Conservation (phyloP, 2,329 filamentous ascomycete genomes). For the Neonectria sp. region DNA sequence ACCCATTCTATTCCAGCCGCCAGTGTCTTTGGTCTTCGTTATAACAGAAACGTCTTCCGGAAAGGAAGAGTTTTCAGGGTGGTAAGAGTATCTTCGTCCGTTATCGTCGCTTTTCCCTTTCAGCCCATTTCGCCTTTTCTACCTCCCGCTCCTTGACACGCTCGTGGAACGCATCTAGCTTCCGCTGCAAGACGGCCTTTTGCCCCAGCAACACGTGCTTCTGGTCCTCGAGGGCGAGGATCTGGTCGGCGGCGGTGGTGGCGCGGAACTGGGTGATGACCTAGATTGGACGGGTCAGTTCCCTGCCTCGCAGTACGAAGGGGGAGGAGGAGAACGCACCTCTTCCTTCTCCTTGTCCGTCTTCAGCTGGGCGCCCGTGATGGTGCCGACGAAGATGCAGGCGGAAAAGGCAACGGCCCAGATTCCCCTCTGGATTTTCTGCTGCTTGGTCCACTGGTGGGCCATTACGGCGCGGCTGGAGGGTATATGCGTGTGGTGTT, state of each 20-base stretch:
- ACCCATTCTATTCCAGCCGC: background rate
- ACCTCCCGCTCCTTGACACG: conserved; percentile 57
- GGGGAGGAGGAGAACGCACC: conserved; percentile 47
- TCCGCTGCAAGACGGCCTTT: conserved; percentile 58
- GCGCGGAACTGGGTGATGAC: conserved; percentile 56
- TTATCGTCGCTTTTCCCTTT: conserved; percentile 22
- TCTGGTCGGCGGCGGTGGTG: conserved; percentile 60
- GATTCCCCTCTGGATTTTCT: conserved; percentile 54
- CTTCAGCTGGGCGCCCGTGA: conserved; percentile 66
- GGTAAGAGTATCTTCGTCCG: background rate
- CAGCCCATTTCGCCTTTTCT: conserved; percentile 43
- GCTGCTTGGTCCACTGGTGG: conserved; percentile 48
- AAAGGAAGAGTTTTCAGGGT: background rate
- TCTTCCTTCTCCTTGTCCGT: conserved; percentile 62
- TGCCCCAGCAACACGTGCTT: conserved; percentile 57
- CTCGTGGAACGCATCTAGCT: conserved; percentile 58
- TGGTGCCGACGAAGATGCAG: conserved; percentile 62
- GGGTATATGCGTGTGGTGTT: background rate
- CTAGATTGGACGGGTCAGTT: conserved; percentile 36
- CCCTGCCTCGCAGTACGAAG: background rate
- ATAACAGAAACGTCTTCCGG: background rate
- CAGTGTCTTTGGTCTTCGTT: background rate
- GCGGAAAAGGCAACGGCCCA: conserved; percentile 63
- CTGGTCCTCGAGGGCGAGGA: conserved; percentile 61
- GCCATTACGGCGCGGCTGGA: conserved; percentile 29